These are phyloP conservation scores for Rhinocladiella similis DNA, from an alignment of 2,329 filamentous ascomycete species.

Conservation along the genomic window DNA sequence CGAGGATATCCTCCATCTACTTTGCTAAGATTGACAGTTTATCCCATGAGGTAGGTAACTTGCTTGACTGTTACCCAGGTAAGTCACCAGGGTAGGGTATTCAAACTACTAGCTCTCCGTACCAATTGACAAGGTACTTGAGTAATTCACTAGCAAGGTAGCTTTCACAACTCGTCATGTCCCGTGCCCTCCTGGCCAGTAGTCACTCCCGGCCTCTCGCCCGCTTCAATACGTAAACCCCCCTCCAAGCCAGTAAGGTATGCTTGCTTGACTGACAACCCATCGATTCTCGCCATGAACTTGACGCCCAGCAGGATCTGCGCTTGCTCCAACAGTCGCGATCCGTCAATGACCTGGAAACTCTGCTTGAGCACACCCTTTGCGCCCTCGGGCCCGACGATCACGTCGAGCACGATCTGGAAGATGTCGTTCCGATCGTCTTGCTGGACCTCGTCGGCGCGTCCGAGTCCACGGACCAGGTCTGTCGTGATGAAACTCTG, in stretches of 20 bases:
- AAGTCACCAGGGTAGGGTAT: too few species aligned
- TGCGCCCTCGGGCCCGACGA: slow-evolving; percentile 86
- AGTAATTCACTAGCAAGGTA: too few species aligned
- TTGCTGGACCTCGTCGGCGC: slow-evolving; percentile 10
- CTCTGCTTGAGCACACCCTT: slow-evolving; percentile 32
- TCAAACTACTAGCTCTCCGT: neutral
- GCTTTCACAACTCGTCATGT: neutral
- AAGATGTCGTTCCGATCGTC: slow-evolving; percentile 64
- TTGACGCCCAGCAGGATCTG: slow-evolving; percentile 18
- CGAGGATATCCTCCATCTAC: too few species aligned
- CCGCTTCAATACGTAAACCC: slow-evolving; percentile 26
- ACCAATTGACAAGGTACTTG: too few species aligned
- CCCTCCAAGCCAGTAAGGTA: slow-evolving; percentile 1
- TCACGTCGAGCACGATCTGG: slow-evolving; percentile 86
- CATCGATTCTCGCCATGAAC: slow-evolving; percentile 11
- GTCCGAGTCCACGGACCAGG: slow-evolving; percentile 14
- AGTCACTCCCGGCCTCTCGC: slow-evolving; percentile 49
- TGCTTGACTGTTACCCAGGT: too few species aligned
- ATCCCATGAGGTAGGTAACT: too few species aligned
- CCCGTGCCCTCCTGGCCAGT: slow-evolving; percentile 40
- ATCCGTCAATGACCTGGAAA: slow-evolving; percentile 21
- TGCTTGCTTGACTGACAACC: slow-evolving; percentile 4
- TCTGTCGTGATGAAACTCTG: slow-evolving; percentile 23
- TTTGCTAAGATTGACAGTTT: too few species aligned
- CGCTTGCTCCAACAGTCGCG: slow-evolving; percentile 15